Evolutionary conservation across 106 monocot genomes (phyloP).

Genomic region (Dioscorea dumetorum): DNA sequence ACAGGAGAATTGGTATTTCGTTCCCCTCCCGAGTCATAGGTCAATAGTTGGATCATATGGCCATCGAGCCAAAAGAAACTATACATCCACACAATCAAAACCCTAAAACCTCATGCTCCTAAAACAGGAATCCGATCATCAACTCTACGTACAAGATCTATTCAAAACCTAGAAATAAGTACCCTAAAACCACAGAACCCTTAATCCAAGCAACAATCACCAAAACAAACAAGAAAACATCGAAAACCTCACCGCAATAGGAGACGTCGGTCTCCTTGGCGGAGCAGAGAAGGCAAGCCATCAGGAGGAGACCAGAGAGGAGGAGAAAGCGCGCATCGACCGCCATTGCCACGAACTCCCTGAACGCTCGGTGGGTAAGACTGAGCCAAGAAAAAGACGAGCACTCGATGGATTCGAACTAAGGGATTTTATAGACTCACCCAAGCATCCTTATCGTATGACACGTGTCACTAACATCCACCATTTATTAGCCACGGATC

Average conservation of each 20-base stretch:
- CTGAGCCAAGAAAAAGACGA: not conserved
- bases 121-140: not conserved
- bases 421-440: too few species aligned
- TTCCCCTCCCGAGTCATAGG: too few species aligned
- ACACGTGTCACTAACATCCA: too few species aligned
- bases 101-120: not conserved
- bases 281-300: not conserved
- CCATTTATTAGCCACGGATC: too few species aligned
- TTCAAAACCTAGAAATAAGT: not conserved
- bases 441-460: too few species aligned
- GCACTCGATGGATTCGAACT: too few species aligned
- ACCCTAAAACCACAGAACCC: not conserved
- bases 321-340: not conserved
- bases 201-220: not conserved
- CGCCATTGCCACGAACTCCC: not conserved
- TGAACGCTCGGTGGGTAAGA: not conserved
- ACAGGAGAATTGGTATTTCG: not conserved
- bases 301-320: not conserved
- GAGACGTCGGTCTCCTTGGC: not conserved
- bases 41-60: too few species aligned
- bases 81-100: not conserved
- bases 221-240: not conserved
- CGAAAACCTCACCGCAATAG: slow-evolving; percentile 11
- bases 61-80: too few species aligned
- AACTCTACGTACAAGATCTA: not conserved